These are phyloP conservation scores for Moelleriella libera DNA, from an alignment of 2,329 filamentous ascomycete genomes.

Conservation along the genomic window DNA sequence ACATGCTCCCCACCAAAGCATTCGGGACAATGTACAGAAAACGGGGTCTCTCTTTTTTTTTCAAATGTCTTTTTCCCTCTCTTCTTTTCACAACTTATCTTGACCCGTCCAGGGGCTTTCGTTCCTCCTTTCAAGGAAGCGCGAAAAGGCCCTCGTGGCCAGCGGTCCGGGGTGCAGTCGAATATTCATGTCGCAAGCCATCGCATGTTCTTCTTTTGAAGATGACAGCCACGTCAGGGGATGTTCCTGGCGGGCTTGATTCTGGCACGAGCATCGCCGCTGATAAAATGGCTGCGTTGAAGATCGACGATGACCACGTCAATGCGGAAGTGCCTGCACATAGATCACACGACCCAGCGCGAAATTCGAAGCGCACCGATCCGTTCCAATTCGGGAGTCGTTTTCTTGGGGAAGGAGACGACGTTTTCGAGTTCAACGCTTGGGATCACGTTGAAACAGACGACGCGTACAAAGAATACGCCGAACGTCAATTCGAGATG, in stretches of 20 bases:
- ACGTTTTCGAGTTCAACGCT: conserved; percentile 95
- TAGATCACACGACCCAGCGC: conserved; percentile 54
- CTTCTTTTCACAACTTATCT: not conserved
- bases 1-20: not conserved
- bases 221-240: conserved; percentile 7
- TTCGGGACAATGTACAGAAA: too few relatives aligned
- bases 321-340: conserved; percentile 32
- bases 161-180: not conserved
- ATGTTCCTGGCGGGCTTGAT: conserved; percentile 8
- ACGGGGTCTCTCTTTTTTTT: not conserved
- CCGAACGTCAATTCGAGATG: conserved; percentile 68
- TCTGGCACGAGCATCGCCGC: conserved; percentile 8
- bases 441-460: conserved; percentile 98
- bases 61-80: not conserved
- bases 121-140: not conserved
- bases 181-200: not conserved
- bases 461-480: conserved; percentile 72
- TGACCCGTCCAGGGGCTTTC: not conserved
- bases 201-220: not conserved
- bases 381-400: conserved; percentile 94
- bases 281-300: conserved; percentile 12
- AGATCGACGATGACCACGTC: conserved; percentile 5
- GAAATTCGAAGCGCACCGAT: conserved; percentile 75
- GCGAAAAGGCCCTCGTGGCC: not conserved
- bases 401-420: conserved; percentile 66